Evolutionary conservation across 2,329 filamentous ascomycete genomes (phyloP).

Genomic region (Pezicula neosporulosa): DNA sequence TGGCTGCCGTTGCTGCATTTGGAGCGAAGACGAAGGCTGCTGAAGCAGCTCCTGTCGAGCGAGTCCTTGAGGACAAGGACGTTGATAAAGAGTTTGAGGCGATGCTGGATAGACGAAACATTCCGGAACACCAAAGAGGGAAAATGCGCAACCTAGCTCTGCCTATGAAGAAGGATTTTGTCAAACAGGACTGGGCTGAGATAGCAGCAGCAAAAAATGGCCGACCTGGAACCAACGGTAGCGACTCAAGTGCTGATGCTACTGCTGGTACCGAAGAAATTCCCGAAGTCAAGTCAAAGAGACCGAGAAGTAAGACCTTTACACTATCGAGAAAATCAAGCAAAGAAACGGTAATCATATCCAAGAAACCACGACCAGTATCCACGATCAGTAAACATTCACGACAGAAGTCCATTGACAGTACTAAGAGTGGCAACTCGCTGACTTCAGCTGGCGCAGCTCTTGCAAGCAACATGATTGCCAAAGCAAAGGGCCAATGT

Average conservation of each 20-base stretch:
- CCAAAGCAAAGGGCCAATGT: conserved; percentile 69
- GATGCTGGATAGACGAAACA: conserved; percentile 80
- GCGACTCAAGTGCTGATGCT: conserved; percentile 33
- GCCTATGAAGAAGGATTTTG: conserved; percentile 93
- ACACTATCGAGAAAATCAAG: conserved; percentile 40
- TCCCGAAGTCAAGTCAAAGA: conserved; percentile 45
- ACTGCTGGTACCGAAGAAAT: conserved; percentile 32
- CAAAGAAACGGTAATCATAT: conserved; percentile 59
- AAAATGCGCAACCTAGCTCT: conserved; percentile 90
- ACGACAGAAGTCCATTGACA: conserved; percentile 71
- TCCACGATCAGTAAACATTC: conserved; percentile 60
- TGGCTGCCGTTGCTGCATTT: conserved; percentile 62
- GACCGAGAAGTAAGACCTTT: conserved; percentile 72
- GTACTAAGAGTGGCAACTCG: conserved; percentile 57
- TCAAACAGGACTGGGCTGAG: conserved; percentile 81
- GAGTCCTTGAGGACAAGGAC: conserved; percentile 44
- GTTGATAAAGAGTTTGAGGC: conserved; percentile 57
- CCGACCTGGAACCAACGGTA: conserved; percentile 38
- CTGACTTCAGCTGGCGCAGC: conserved; percentile 52
- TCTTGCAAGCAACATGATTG: conserved; percentile 54
- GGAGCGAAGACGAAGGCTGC: conserved; percentile 46
- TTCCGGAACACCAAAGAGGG: conserved; percentile 88
- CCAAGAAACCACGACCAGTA: conserved; percentile 72
- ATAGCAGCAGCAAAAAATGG: conserved; percentile 47
- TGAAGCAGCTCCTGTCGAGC: conserved; percentile 19